Percentiles rank a stretch among this genome's conserved stretches.
Evolutionary conservation across 2,329 filamentous ascomycete species (phyloP).

Genomic region (Aquanectria penicillioides): DNA sequence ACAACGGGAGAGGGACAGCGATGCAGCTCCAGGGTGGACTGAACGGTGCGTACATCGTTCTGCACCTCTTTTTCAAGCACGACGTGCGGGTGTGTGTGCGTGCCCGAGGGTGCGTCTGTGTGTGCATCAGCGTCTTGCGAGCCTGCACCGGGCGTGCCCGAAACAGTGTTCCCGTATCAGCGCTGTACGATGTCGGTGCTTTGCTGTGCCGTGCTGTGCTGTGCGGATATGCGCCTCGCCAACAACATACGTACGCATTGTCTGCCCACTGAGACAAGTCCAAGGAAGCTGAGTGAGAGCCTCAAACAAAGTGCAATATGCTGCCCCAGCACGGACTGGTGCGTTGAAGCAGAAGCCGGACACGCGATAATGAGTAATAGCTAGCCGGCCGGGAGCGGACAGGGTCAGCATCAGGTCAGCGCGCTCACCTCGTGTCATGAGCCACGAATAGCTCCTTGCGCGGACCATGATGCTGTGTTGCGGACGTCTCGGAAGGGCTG

Average conservation of each 20-base stretch:
- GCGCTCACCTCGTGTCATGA: neutral
- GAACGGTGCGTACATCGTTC: no score
- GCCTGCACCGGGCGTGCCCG: conserved; percentile 13
- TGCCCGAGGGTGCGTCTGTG: neutral
- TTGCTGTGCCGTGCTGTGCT: neutral
- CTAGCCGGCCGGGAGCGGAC: neutral
- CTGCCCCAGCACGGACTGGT: neutral
- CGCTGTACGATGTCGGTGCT: neutral
- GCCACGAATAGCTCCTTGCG: no score
- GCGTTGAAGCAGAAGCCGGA: conserved; percentile 7
- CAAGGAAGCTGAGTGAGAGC: conserved; percentile 1
- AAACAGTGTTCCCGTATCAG: neutral
- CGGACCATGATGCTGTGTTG: no score
- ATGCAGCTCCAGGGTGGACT: no score
- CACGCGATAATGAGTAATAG: conserved; percentile 16
- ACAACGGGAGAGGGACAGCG: neutral
- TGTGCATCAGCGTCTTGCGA: neutral
- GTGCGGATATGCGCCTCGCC: neutral
- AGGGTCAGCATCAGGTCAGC: conserved; percentile 14
- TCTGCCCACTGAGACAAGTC: neutral
- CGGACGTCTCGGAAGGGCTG: conserved; percentile 1
- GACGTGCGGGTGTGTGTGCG: neutral
- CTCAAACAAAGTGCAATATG: neutral
- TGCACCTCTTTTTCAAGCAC: no score
- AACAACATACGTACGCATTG: neutral